Conservation (phyloP, 495 filamentous ascomycete species). For the Lepraria neglecta region DNA sequence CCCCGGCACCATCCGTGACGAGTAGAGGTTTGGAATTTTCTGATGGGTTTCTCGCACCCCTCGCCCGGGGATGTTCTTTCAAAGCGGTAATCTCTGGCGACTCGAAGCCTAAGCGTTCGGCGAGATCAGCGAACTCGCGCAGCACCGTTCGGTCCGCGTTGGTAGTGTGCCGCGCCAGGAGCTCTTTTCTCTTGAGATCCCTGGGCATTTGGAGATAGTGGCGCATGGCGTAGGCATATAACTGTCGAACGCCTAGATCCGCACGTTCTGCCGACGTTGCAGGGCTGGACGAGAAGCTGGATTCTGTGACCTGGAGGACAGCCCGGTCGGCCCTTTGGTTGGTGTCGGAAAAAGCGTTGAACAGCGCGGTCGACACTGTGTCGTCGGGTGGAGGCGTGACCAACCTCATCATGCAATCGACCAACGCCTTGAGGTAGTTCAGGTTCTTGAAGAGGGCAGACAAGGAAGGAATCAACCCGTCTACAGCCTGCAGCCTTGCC, state of each 20-base stretch:
- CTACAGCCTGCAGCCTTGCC: not conserved
- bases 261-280: slow-evolving; percentile 10
- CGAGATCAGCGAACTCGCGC: slow-evolving; percentile 18
- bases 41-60: not conserved
- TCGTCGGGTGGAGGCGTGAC: not conserved
- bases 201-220: slow-evolving; percentile 17
- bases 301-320: not conserved
- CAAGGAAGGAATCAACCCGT: slow-evolving; percentile 1
- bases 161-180: slow-evolving; percentile 8
- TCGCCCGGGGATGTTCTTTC: slow-evolving; percentile 13
- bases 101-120: slow-evolving; percentile 18
- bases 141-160: slow-evolving; percentile 16
- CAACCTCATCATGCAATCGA: slow-evolving; percentile 1
- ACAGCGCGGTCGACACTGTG: not conserved
- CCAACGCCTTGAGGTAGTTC: slow-evolving; percentile 11
- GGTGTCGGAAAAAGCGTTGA: slow-evolving; percentile 1
- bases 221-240: slow-evolving; percentile 19
- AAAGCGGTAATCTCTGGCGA: slow-evolving; percentile 18
- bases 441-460: slow-evolving; percentile 1
- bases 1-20: slow-evolving; percentile 18
- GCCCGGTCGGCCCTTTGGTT: slow-evolving; percentile 1
- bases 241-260: slow-evolving; percentile 17
- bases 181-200: slow-evolving; percentile 14
- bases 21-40: slow-evolving; percentile 15
- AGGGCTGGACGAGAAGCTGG: slow-evolving; percentile 10